Conservation (phyloP, 2,329 filamentous ascomycete species). For the Dendryphion nanum region DNA sequence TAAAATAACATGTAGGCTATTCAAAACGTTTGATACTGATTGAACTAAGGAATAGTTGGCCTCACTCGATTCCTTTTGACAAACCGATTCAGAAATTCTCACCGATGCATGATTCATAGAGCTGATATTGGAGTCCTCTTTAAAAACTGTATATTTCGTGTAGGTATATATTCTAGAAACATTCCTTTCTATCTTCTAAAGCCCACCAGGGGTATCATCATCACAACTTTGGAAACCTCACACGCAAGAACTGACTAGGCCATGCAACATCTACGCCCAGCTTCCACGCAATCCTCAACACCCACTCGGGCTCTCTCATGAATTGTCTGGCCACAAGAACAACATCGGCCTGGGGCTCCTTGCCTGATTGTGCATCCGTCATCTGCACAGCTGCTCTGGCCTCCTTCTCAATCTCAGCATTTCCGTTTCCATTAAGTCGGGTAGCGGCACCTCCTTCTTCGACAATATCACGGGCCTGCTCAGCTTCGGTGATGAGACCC, state of each 20-base stretch:
- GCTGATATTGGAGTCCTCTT: too few species aligned
- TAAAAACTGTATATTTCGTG: too few species aligned
- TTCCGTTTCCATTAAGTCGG: constrained; percentile 6
- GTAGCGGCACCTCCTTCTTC: constrained; percentile 25
- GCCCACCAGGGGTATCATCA: too few species aligned
- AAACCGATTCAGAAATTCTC: too few species aligned
- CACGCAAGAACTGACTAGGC: constrained; percentile 47
- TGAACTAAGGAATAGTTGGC: too few species aligned
- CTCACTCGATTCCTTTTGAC: too few species aligned
- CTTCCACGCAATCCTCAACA: constrained; percentile 50
- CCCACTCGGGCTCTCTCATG: constrained; percentile 56
- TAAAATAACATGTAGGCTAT: too few species aligned
- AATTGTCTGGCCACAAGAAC: constrained; percentile 47
- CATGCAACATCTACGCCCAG: constrained; percentile 49
- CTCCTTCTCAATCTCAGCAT: constrained; percentile 26
- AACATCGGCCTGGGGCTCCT: constrained; percentile 6
- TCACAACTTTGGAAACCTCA: constrained; percentile 7
- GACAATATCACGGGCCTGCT: constrained; percentile 50
- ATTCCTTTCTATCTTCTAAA: too few species aligned
- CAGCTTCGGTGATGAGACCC: constrained; percentile 53
- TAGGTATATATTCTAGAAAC: too few species aligned
- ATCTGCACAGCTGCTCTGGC: constrained; percentile 32
- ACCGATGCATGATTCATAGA: too few species aligned
- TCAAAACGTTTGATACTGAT: too few species aligned
- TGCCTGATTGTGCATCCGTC: constrained; percentile 24